These are phyloP conservation scores for Talaromyces pinophilus DNA, from an alignment of 2,329 filamentous ascomycete species.

Conservation along the genomic window DNA sequence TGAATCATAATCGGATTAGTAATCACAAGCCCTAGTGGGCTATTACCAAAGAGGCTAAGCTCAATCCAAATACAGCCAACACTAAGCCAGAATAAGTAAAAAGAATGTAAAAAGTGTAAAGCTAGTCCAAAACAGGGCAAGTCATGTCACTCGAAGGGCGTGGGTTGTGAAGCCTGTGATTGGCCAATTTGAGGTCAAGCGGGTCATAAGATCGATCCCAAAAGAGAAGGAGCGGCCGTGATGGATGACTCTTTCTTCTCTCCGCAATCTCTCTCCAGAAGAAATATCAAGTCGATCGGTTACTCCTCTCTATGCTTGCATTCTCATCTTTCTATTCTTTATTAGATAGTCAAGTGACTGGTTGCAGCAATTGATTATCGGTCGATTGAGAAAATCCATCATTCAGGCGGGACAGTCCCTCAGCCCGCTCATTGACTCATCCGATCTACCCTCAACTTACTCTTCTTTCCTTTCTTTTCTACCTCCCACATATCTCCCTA, in stretches of 20 bases:
- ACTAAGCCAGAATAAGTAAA: background rate
- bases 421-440: conserved; percentile 8
- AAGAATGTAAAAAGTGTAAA: background rate
- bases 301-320: background rate
- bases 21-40: background rate
- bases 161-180: background rate
- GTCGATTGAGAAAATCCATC: background rate
- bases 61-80: background rate
- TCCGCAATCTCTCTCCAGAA: background rate
- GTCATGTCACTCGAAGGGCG: conserved; percentile 23
- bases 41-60: background rate
- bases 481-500: background rate
- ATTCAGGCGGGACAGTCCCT: background rate
- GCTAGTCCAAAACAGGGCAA: conserved; percentile 7
- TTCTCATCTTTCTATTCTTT: background rate
- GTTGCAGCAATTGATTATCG: background rate
- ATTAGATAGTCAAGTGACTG: background rate
- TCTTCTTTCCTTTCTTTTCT: background rate
- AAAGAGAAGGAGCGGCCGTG: background rate
- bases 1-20: background rate
- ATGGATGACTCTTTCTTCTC: background rate
- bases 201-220: background rate
- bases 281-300: background rate
- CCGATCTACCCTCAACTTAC: conserved; percentile 1
- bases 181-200: conserved; percentile 6